Base-by-base conservation (phyloP, 2,329 filamentous ascomycete species). In the Periglandula ipomoeae region DNA sequence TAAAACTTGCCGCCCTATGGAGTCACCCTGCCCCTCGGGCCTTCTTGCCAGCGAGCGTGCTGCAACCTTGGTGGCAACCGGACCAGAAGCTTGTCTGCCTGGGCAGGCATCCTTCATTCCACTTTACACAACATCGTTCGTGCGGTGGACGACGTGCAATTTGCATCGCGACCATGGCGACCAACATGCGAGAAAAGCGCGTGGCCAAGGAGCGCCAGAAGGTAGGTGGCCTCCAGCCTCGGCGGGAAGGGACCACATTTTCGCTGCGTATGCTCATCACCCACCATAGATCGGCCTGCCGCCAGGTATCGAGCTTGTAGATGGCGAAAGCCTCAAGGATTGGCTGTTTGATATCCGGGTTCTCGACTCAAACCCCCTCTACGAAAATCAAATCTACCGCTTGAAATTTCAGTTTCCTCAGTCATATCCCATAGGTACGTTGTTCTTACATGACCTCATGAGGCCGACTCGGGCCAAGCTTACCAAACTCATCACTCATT, bases 271-370 rank as follows among this genome's bases (percentile, higher is more conserved):
- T 35, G 55, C 55, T 60, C 55, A 61, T 47, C 23, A 42, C 45
- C 44, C 50, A 53, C 38, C 47, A 42, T 53, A 82, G 78, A 78
- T 82, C 46, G 74, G 72, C 52, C 62, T 83, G 35, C 81, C 82
- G 37, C 80, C 81, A 17, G 81, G 82, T 47, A 95, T 98, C 65
- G 75, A 79, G 44, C 80, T 97, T 44, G 82, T 94, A 50, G 87
- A 94, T 42, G 84, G 89, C 64, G 82, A 95, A 46, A 78, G 88
- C 61, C 56, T 65, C 27, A 63, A 61, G 46, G 85, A 93, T 70
- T 98, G 93, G 94, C 74, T 84, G 45, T 82, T 97, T 70, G 94
- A 98, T 64, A 94, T 98, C 47, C 73, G 78, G 56, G 91, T 98
- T 46, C 78, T 97, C 37, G 93, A 97, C 66, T 71, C 79, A 50